Evolutionary conservation across 495 filamentous ascomycete genomes (phyloP), one percentile per base, ranked within the genome.

Genomic region (Xeromyces bisporus): DNA sequence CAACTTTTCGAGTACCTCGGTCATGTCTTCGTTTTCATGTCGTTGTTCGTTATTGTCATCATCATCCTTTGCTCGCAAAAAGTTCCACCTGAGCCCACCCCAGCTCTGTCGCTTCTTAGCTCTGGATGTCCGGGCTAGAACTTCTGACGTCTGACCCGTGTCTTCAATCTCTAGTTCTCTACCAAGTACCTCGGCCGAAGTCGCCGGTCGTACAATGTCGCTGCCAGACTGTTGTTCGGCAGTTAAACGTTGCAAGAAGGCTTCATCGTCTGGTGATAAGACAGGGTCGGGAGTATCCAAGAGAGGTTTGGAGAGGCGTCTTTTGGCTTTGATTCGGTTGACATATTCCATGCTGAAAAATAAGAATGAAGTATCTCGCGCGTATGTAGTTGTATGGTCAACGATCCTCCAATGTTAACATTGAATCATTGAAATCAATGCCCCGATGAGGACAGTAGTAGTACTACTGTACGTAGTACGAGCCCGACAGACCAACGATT

Each of bases 1-100:
- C 25, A 94, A 65, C 12, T 77, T 60, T 49, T 87, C 77, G 15
- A 94, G 72, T 6, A 85, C 69, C 11, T 64, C 65, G 28, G 69
- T 69, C 37, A 94, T 67, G 39, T 93, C 89, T 28, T 76, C 67
- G 34, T 35, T 34, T 5, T 42, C 38, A 15, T 23, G 46, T 41
- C 17, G 41, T 39, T 32, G 43, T 48, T 36, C 34, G n/a, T n/a
- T n/a, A n/a, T n/a, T n/a, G n/a, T n/a, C n/a, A n/a, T n/a, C n/a
- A n/a, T n/a, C n/a, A n/a, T n/a, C 23, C 40, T 46, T 39, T 54
- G 40, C 26, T 59, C 53, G 5, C 51, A 51, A 3, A 58, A 40
- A 23, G n/a, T n/a, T n/a, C n/a, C n/a, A n/a, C n/a, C n/a, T n/a
- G n/a, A n/a, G n/a, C n/a, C 20, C 20, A 9, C 20, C 20, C 9